phyloP scores from a whole-genome alignment of 441 rosid species.

The Daphne laureola region DNA sequence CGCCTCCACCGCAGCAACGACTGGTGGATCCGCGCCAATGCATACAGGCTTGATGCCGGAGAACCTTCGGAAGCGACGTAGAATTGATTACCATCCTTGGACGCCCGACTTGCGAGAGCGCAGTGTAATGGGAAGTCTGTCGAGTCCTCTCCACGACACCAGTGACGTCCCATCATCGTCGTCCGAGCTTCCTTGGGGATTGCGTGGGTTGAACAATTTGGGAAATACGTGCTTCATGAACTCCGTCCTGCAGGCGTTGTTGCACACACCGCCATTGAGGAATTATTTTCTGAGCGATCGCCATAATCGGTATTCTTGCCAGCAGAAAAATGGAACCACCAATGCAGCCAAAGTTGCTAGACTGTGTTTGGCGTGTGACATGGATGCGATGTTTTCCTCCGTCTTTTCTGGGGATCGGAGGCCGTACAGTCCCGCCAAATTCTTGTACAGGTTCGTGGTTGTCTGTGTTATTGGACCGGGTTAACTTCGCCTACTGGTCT shows the following conservation, averaged over 20 bases:
- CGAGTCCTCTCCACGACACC: slow-evolving; percentile 20
- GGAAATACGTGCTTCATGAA: slow-evolving; percentile 83
- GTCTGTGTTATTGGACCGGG: background rate
- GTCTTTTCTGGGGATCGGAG: slow-evolving; percentile 54
- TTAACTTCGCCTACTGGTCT: too few relatives aligned
- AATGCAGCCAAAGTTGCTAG: slow-evolving; percentile 11
- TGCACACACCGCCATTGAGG: slow-evolving; percentile 60
- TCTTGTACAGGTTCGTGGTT: slow-evolving; percentile 48
- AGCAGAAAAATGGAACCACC: slow-evolving; percentile 24
- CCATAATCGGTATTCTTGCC: slow-evolving; percentile 48
- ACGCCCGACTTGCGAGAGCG: slow-evolving; percentile 34
- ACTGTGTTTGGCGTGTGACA: slow-evolving; percentile 55
- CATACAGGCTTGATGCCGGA: slow-evolving; percentile 24
- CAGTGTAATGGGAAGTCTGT: slow-evolving; percentile 20
- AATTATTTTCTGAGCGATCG: slow-evolving; percentile 55
- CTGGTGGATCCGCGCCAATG: slow-evolving; percentile 13
- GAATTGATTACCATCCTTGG: slow-evolving; percentile 45
- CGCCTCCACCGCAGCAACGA: slow-evolving; percentile 10
- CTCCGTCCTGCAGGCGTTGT: slow-evolving; percentile 68
- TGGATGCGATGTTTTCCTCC: slow-evolving; percentile 49
- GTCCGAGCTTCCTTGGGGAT: slow-evolving; percentile 37
- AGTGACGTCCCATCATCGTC: slow-evolving; percentile 2
- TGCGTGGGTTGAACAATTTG: slow-evolving; percentile 60
- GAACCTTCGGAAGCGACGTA: slow-evolving; percentile 47
- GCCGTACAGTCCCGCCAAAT: slow-evolving; percentile 73